Evolutionary conservation across 306 rosid genomes (phyloP).

Genomic region (Cyamopsis tetragonoloba): DNA sequence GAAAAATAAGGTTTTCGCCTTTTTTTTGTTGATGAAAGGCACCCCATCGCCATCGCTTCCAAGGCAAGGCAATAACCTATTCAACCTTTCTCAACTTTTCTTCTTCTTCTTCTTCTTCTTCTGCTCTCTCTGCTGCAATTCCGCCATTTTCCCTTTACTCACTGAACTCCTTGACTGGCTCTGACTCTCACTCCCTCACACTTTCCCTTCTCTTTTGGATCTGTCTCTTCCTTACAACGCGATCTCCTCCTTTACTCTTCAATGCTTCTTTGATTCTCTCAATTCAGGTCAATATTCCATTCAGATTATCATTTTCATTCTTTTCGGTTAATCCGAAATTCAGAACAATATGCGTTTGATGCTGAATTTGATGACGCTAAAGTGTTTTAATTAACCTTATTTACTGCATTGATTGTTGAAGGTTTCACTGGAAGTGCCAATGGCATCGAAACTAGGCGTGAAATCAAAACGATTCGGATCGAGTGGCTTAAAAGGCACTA

Average conservation of each 20-base stretch:
- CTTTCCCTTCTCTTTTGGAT: slow-evolving; percentile 48
- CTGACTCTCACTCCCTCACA: background rate
- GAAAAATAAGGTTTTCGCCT: slow-evolving; percentile 42
- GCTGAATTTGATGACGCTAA: slow-evolving; percentile 12
- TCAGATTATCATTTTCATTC: background rate
- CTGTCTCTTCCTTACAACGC: slow-evolving; percentile 40
- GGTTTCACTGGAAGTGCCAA: slow-evolving; percentile 43
- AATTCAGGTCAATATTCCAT: slow-evolving; percentile 41
- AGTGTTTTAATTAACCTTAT: background rate
- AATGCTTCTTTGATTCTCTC: slow-evolving; percentile 46
- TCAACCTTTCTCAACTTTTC: slow-evolving; percentile 7
- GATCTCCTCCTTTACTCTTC: slow-evolving; percentile 39
- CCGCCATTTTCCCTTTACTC: slow-evolving; percentile 8
- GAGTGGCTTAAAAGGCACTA: slow-evolving; percentile 43
- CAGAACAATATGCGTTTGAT: background rate
- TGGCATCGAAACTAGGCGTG: slow-evolving; percentile 73
- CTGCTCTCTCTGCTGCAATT: background rate
- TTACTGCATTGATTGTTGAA: slow-evolving; percentile 38
- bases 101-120: too few species aligned
- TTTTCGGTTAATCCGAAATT: background rate
- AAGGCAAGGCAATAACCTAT: slow-evolving; percentile 57
- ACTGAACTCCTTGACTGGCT: slow-evolving; percentile 9
- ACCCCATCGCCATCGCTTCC: slow-evolving; percentile 66
- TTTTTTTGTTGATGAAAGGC: slow-evolving; percentile 46
- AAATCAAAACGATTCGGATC: slow-evolving; percentile 49